Conservation (phyloP, 306 rosid genomes). For the Corylus avellana region DNA sequence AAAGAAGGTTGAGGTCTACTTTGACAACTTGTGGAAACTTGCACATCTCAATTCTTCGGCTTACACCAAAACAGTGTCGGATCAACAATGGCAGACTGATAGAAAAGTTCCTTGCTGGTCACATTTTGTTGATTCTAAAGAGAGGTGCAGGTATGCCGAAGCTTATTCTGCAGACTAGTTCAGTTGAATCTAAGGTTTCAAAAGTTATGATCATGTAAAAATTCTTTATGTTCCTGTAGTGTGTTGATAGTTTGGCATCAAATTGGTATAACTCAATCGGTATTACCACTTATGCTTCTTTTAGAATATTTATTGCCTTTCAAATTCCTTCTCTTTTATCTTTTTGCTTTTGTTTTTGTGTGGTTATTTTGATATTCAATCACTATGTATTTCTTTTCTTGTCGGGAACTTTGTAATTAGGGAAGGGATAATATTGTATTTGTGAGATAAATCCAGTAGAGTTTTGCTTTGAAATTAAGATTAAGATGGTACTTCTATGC, state of each 20-base stretch:
- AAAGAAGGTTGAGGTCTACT: constrained; percentile 62
- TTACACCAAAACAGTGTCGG: constrained; percentile 60
- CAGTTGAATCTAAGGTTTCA: constrained; percentile 12
- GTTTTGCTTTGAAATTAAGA: no score
- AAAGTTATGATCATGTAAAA: neutral
- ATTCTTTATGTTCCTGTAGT: neutral
- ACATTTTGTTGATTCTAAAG: constrained; percentile 52
- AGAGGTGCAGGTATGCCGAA: constrained; percentile 70
- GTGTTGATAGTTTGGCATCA: neutral
- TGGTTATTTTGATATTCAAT: neutral
- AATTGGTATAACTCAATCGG: no score
- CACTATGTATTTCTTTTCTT: neutral
- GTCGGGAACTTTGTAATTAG: neutral
- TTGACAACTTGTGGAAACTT: constrained; percentile 77
- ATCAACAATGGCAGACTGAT: constrained; percentile 79
- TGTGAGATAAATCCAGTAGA: neutral
- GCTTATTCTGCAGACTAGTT: constrained; percentile 10
- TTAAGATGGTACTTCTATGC: no score
- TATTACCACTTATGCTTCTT: constrained; percentile 14
- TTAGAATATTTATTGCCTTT: neutral
- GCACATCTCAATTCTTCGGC: constrained; percentile 58
- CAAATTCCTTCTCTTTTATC: neutral
- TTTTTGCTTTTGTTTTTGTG: constrained; percentile 12
- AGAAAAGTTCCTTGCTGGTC: constrained; percentile 99
- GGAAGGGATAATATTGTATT: neutral